These are phyloP conservation scores for Biscogniauxia marginata DNA, from an alignment of 2,329 filamentous ascomycete genomes.

Conservation along the genomic window DNA sequence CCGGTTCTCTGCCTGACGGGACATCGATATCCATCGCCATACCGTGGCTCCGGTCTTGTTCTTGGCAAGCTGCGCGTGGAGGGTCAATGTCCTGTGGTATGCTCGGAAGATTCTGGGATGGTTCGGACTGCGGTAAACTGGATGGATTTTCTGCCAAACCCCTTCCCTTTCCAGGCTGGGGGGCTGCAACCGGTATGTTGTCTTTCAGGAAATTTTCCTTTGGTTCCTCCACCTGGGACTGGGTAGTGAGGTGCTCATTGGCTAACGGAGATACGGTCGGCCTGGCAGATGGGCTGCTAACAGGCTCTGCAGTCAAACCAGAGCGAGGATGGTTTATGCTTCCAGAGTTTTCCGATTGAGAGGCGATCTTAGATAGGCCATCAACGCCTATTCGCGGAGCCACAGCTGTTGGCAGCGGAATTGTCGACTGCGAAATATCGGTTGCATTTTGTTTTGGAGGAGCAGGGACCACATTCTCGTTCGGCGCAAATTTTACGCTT, in stretches of 20 bases:
- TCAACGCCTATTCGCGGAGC: constrained; percentile 10
- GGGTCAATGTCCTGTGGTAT: background rate
- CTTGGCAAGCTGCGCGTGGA: constrained; percentile 4
- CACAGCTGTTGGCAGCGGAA: constrained; percentile 4
- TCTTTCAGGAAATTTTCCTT: constrained; percentile 3
- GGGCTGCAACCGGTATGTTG: constrained; percentile 2
- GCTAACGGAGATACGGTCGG: constrained; percentile 2
- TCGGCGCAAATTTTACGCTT: constrained; percentile 10
- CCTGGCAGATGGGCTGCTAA: constrained; percentile 1
- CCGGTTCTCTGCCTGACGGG: constrained; percentile 8
- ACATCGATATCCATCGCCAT: constrained; percentile 18
- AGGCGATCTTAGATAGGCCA: constrained; percentile 6
- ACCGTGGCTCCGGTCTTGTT: background rate
- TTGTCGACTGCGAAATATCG: constrained; percentile 8
- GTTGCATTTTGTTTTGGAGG: constrained; percentile 16
- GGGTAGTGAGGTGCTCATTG: constrained; percentile 8
- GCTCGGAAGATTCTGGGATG: constrained; percentile 3
- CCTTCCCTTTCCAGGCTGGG: background rate
- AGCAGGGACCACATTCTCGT: constrained; percentile 11
- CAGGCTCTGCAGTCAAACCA: constrained; percentile 6
- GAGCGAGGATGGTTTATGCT: constrained; percentile 8
- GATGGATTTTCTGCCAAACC: background rate
- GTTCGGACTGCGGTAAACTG: constrained; percentile 1
- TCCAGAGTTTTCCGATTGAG: background rate
- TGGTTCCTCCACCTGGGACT: background rate